Percentiles rank a stretch among this genome's conserved stretches.
These are phyloP conservation scores for Pseudonitzschia delicatissima DNA, from an alignment of 108 stramenopile genomes.

Conservation along the genomic window DNA sequence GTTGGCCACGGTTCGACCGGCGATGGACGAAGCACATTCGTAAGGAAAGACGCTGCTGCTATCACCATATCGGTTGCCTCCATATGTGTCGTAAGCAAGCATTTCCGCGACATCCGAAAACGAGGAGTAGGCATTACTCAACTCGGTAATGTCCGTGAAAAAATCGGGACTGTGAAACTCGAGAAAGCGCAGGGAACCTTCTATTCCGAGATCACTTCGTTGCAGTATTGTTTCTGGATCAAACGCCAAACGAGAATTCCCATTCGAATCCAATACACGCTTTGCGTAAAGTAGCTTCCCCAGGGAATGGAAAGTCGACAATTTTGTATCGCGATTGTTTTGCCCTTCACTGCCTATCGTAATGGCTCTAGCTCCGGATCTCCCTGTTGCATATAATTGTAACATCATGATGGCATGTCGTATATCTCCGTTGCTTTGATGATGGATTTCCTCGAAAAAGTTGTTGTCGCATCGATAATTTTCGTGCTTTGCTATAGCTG, in stretches of 20 bases:
- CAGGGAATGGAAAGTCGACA: constrained; percentile 84
- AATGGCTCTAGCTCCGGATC: not conserved
- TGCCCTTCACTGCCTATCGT: not conserved
- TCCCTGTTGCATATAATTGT: constrained; percentile 53
- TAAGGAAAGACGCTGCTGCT: constrained; percentile 38
- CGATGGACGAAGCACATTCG: constrained; percentile 56
- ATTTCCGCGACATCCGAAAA: constrained; percentile 67
- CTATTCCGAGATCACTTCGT: constrained; percentile 62
- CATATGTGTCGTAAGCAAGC: constrained; percentile 29
- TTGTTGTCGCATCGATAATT: constrained; percentile 16
- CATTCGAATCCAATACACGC: constrained; percentile 27
- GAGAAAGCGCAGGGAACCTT: constrained; percentile 66
- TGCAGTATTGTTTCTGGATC: constrained; percentile 77
- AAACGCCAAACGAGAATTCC: constrained; percentile 55
- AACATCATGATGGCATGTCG: constrained; percentile 81
- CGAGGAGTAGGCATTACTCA: constrained; percentile 48
- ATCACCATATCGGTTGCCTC: not conserved
- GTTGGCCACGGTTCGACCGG: constrained; percentile 60
- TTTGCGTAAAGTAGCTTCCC: constrained; percentile 91
- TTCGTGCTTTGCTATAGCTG: constrained; percentile 47
- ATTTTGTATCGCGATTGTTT: constrained; percentile 49
- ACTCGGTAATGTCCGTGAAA: constrained; percentile 74
- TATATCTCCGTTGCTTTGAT: constrained; percentile 72
- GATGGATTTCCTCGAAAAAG: constrained; percentile 59
- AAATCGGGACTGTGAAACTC: constrained; percentile 80